These are phyloP conservation scores for Naumovozyma dairenensis DNA, from an alignment of 805 yeast species.

Conservation along the genomic window DNA sequence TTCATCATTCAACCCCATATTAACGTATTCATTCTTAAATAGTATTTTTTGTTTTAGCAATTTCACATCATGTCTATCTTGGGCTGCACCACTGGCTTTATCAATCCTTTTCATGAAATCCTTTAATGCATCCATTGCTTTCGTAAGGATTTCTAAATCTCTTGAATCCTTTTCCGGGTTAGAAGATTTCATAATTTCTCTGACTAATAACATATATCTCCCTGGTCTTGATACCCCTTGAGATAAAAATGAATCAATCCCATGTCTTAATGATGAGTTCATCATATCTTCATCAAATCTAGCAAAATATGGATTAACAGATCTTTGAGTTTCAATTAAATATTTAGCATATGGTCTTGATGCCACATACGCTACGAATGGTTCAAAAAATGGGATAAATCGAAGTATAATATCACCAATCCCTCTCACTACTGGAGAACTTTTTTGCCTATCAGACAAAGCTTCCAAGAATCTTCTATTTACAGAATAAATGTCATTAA, in stretches of 20 bases:
- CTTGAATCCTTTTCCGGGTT: slow-evolving; percentile 56
- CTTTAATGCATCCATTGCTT: slow-evolving; percentile 66
- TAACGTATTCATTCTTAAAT: slow-evolving; percentile 75
- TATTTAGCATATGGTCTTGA: slow-evolving; percentile 91
- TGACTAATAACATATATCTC: slow-evolving; percentile 76
- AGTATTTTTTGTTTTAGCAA: slow-evolving; percentile 77
- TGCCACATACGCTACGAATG: slow-evolving; percentile 88
- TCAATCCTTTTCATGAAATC: slow-evolving; percentile 65
- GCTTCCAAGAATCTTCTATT: slow-evolving; percentile 84
- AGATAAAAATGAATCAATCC: slow-evolving; percentile 83
- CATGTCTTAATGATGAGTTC: slow-evolving; percentile 49
- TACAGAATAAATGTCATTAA: slow-evolving; percentile 74
- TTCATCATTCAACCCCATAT: slow-evolving; percentile 74
- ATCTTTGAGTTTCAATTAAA: slow-evolving; percentile 88
- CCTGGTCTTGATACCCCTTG: slow-evolving; percentile 96
- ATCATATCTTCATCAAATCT: slow-evolving; percentile 81
- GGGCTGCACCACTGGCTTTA: slow-evolving; percentile 84
- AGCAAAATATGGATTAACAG: slow-evolving; percentile 84
- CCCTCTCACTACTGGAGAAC: slow-evolving; percentile 71
- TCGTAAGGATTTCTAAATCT: slow-evolving; percentile 42
- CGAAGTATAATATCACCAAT: slow-evolving; percentile 84
- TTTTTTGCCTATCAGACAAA: slow-evolving; percentile 75
- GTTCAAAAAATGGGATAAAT: slow-evolving; percentile 78
- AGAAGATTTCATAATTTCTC: slow-evolving; percentile 79
- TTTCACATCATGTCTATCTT: slow-evolving; percentile 83